Evolutionary conservation across 192 early-diverging fungal genomes (phyloP).

Genomic region (Backusella mclennaniae): DNA sequence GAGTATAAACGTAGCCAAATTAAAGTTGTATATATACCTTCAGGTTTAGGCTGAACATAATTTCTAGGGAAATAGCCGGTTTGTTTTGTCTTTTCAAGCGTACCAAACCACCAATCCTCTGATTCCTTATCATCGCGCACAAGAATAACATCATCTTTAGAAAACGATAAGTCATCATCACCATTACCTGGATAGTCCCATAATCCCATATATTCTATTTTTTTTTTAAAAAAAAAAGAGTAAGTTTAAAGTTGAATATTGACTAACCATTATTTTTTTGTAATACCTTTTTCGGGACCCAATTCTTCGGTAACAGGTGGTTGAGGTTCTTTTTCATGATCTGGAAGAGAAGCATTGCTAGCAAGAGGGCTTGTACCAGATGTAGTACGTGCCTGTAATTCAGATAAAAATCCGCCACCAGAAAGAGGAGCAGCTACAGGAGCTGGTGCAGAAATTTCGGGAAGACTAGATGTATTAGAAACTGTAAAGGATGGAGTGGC

Average conservation of each 20-base stretch:
- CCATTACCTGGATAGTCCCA: conserved; percentile 43
- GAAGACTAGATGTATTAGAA: neutral
- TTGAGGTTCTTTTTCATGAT: neutral
- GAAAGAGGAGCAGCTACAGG: conserved; percentile 26
- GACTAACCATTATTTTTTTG: too few relatives aligned
- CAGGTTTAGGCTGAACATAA: conserved; percentile 40
- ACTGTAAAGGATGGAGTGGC: neutral
- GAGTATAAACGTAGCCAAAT: neutral
- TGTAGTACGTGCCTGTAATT: conserved; percentile 48
- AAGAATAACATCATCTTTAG: conserved; percentile 37
- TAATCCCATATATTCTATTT: conserved; percentile 31
- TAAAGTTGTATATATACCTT: conserved; percentile 7
- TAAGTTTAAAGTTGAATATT: neutral
- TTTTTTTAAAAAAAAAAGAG: neutral
- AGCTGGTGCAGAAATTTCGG: neutral
- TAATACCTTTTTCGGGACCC: conserved; percentile 14
- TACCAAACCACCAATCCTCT: conserved; percentile 50
- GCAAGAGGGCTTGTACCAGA: conserved; percentile 4
- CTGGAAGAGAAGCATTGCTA: neutral
- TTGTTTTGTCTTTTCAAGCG: conserved; percentile 29
- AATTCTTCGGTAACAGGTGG: neutral
- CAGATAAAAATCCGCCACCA: conserved; percentile 62
- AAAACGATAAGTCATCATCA: conserved; percentile 41
- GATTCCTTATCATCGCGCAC: conserved; percentile 34
- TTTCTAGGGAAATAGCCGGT: conserved; percentile 51